phyloP scores from a whole-genome alignment of 2,329 filamentous ascomycete genomes.

The Sporothrix pallida region DNA sequence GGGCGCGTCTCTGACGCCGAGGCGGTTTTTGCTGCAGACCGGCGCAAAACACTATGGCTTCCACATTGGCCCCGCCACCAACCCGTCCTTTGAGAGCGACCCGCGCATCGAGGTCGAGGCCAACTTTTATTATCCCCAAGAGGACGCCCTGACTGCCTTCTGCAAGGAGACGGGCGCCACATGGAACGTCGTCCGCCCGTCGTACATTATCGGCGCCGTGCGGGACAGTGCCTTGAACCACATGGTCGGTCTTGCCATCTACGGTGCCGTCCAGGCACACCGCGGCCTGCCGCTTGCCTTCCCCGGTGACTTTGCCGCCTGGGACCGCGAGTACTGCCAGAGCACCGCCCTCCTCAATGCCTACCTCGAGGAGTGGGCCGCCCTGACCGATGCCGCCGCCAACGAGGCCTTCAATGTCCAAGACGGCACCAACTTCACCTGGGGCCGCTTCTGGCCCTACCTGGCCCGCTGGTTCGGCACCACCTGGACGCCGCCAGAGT shows the following conservation, averaged over 20 bases:
- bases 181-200: constrained; percentile 57
- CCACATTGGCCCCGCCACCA: constrained; percentile 52
- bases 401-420: constrained; percentile 57
- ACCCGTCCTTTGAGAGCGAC: constrained; percentile 54
- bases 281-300: constrained; percentile 48
- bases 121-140: constrained; percentile 63
- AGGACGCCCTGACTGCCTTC: constrained; percentile 54
- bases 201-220: constrained; percentile 56
- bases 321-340: constrained; percentile 51
- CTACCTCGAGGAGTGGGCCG: constrained; percentile 57
- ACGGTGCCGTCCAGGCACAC: constrained; percentile 51
- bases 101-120: constrained; percentile 50
- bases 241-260: constrained; percentile 55
- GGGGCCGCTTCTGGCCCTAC: constrained; percentile 55
- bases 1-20: constrained; percentile 43
- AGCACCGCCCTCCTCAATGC: constrained; percentile 55
- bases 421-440: constrained; percentile 54
- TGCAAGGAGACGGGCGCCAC: constrained; percentile 46
- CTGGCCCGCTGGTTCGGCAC: constrained; percentile 54
- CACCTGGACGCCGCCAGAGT: constrained; percentile 45
- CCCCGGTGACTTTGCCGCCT: constrained; percentile 51
- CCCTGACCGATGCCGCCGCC: constrained; percentile 48
- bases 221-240: constrained; percentile 58
- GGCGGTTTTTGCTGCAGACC: constrained; percentile 56
- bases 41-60: constrained; percentile 60